Conservation (phyloP, 2,329 filamentous ascomycete genomes). For the Mycosphaerella sp. region DNA sequence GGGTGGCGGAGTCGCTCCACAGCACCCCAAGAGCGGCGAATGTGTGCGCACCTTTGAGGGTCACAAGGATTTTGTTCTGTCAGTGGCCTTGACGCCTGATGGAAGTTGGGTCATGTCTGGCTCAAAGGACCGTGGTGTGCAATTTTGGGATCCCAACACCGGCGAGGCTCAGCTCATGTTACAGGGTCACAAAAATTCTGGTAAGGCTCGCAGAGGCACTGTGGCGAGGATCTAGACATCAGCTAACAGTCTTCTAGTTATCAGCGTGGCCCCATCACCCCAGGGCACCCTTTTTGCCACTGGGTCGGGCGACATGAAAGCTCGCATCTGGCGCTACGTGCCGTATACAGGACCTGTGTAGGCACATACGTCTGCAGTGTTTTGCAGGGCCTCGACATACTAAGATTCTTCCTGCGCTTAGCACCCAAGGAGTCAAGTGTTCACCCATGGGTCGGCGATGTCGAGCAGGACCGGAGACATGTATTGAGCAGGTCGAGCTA, state of each 20-base stretch:
- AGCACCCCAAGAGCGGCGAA: slow-evolving; percentile 67
- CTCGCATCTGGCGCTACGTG: slow-evolving; percentile 85
- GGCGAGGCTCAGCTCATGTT: slow-evolving; percentile 96
- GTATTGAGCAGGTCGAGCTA: too few species aligned
- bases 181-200: slow-evolving; percentile 95
- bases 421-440: too few species aligned
- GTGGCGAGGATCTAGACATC: neutral
- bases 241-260: slow-evolving; percentile 53
- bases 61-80: slow-evolving; percentile 97
- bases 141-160: slow-evolving; percentile 96
- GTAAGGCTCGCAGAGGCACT: slow-evolving; percentile 40
- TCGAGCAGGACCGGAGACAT: too few species aligned
- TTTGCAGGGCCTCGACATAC: neutral
- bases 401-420: too few species aligned
- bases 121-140: slow-evolving; percentile 93
- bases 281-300: slow-evolving; percentile 86
- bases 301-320: slow-evolving; percentile 94
- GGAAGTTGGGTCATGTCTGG: slow-evolving; percentile 94
- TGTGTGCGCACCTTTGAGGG: slow-evolving; percentile 97
- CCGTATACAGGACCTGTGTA: slow-evolving; percentile 13
- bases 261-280: slow-evolving; percentile 92
- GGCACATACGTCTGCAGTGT: neutral
- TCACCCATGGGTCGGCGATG: too few species aligned
- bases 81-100: slow-evolving; percentile 90
- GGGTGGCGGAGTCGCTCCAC: slow-evolving; percentile 33